phyloP scores from a whole-genome alignment of 768 basidiomycete species.

The Psilocybe cyanescens region DNA sequence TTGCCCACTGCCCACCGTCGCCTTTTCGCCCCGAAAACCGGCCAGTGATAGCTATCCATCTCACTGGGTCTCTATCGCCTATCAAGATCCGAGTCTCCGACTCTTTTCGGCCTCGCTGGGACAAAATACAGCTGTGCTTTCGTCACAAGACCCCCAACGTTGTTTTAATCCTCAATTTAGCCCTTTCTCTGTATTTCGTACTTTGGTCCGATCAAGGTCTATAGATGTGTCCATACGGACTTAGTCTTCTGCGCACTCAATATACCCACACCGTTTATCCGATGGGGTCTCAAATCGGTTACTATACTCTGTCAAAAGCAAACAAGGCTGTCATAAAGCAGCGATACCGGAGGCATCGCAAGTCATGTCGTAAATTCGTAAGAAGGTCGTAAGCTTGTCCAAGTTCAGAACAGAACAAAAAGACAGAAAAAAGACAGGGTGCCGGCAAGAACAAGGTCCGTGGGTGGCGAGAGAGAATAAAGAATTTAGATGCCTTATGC shows the following conservation, averaged over 20 bases:
- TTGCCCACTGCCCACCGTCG: conserved; percentile 9
- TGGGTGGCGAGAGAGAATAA: conserved; percentile 30
- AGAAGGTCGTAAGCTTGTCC: conserved; percentile 32
- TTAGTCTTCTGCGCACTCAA: conserved; percentile 2
- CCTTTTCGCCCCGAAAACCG: conserved; percentile 33
- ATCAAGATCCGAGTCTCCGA: conserved; percentile 51
- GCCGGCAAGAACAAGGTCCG: conserved; percentile 28
- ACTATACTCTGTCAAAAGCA: conserved; percentile 8
- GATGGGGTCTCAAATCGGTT: conserved; percentile 3
- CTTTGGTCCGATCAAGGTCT: conserved; percentile 28
- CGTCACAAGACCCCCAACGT: conserved; percentile 37
- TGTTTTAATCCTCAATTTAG: conserved; percentile 45
- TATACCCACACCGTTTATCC: conserved; percentile 15
- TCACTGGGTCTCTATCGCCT: conserved; percentile 32
- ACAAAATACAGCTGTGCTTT: conserved; percentile 16
- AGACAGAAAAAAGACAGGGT: conserved; percentile 25
- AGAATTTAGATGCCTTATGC: conserved; percentile 35
- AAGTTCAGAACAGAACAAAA: conserved; percentile 22
- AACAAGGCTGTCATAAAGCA: conserved; percentile 20
- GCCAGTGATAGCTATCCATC: conserved; percentile 31
- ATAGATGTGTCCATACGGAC: conserved; percentile 22
- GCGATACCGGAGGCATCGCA: conserved; percentile 23
- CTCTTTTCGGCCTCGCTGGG: conserved; percentile 35
- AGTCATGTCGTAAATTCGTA: conserved; percentile 36
- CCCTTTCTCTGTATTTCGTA: conserved; percentile 13